Evolutionary conservation across 805 yeast genomes (phyloP).

Genomic region (Candida coleopterorum): DNA sequence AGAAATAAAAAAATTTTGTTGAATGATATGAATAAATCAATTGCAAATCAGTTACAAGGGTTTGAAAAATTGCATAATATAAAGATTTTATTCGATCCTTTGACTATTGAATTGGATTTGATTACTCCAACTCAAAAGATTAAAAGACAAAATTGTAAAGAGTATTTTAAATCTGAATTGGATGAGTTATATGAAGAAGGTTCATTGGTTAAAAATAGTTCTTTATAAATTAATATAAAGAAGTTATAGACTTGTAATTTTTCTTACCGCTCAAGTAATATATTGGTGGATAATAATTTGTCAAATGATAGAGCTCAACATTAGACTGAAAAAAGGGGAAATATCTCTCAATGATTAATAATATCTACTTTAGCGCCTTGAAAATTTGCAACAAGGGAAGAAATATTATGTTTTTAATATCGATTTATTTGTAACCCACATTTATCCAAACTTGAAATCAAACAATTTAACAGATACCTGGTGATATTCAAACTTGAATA

Average conservation of each 20-base stretch:
- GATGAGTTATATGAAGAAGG: constrained; percentile 34
- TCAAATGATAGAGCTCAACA: too few relatives aligned
- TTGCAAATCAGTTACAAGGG: constrained; percentile 22
- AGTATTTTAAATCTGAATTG: constrained; percentile 22
- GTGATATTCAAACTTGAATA: too few relatives aligned
- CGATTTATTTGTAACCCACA: too few relatives aligned
- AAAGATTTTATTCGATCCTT: constrained; percentile 32
- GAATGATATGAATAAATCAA: constrained; percentile 19
- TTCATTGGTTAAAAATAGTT: constrained; percentile 17
- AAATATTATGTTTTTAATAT: too few relatives aligned
- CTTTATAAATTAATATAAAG: constrained; percentile 13
- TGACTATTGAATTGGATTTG: constrained; percentile 32
- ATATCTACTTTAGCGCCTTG: too few relatives aligned
- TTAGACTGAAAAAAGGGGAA: too few relatives aligned
- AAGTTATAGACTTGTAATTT: too few relatives aligned
- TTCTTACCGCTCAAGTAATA: too few relatives aligned
- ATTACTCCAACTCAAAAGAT: constrained; percentile 41
- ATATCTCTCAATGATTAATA: too few relatives aligned
- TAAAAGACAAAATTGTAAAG: constrained; percentile 33
- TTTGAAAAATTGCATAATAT: constrained; percentile 37
- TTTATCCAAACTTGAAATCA: too few relatives aligned
- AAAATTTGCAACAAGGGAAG: too few relatives aligned
- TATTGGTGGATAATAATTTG: neutral
- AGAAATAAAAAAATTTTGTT: constrained; percentile 19
- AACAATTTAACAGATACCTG: too few relatives aligned